These are phyloP conservation scores for Nicotiana knightiana DNA, from an alignment of 257 asterid species.

Conservation along the genomic window DNA sequence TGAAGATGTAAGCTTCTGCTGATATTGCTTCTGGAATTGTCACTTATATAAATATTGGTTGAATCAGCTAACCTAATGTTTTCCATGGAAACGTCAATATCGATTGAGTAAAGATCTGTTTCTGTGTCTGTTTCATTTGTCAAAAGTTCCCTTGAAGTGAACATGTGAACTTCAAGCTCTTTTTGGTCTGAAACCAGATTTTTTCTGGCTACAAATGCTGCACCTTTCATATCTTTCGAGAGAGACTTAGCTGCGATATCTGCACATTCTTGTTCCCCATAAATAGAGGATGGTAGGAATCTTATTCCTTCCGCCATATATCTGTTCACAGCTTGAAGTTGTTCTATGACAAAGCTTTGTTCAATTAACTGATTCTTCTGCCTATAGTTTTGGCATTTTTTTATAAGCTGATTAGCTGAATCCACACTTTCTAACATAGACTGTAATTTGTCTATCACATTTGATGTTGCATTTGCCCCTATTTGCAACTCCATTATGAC, in stretches of 20 bases:
- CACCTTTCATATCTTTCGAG: slow-evolving; percentile 51
- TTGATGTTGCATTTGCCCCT: slow-evolving; percentile 34
- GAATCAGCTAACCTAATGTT: slow-evolving; percentile 26
- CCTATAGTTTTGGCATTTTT: slow-evolving; percentile 26
- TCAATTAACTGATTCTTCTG: slow-evolving; percentile 22
- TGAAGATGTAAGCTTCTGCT: slow-evolving; percentile 9
- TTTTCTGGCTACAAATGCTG: slow-evolving; percentile 20
- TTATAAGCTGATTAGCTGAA: slow-evolving; percentile 33
- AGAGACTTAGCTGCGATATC: slow-evolving; percentile 51
- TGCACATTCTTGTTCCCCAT: slow-evolving; percentile 38
- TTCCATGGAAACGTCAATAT: slow-evolving; percentile 35
- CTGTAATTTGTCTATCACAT: slow-evolving; percentile 37
- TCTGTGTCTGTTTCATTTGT: slow-evolving; percentile 17
- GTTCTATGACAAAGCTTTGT: slow-evolving; percentile 23
- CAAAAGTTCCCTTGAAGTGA: slow-evolving; percentile 6
- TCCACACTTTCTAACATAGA: slow-evolving; percentile 37
- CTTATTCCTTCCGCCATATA: slow-evolving; percentile 52
- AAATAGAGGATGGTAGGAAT: slow-evolving; percentile 34
- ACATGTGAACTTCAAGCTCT: slow-evolving; percentile 7
- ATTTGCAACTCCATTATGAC: slow-evolving; percentile 49
- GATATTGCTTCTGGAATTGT: slow-evolving; percentile 21
- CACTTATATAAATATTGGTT: slow-evolving; percentile 19
- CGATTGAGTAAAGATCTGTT: slow-evolving; percentile 57
- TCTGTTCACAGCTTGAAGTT: slow-evolving; percentile 42
- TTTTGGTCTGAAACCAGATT: slow-evolving; percentile 15